phyloP scores from a whole-genome alignment of 2,329 filamentous ascomycete species.

The Aspergillus sp. region DNA sequence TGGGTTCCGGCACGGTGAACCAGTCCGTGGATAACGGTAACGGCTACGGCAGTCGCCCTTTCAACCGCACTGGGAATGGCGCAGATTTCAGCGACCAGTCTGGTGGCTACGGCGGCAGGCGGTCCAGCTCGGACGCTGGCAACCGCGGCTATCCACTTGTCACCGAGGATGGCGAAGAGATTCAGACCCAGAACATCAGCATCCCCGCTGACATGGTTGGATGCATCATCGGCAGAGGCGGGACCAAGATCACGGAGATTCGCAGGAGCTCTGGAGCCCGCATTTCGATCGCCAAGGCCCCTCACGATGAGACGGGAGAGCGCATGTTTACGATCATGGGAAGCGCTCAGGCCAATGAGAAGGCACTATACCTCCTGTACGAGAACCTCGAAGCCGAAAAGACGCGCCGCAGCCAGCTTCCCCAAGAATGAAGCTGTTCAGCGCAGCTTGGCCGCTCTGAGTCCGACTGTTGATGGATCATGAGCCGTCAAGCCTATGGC shows the following conservation, averaged over 20 bases:
- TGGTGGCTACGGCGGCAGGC: conserved; percentile 61
- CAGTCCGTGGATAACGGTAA: conserved; percentile 45
- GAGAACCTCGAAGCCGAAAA: conserved; percentile 99
- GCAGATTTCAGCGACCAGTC: conserved; percentile 89
- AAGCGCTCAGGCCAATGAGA: conserved; percentile 86
- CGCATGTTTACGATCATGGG: conserved; percentile 99
- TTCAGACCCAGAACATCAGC: conserved; percentile 98
- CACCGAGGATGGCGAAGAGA: conserved; percentile 92
- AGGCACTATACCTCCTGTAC: conserved; percentile 89
- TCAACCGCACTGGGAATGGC: conserved; percentile 90
- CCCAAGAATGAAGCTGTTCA: conserved; percentile 41
- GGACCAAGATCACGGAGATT: conserved; percentile 98
- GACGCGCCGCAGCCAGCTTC: conserved; percentile 84
- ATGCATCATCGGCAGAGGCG: conserved; percentile 92
- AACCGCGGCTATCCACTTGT: conserved; percentile 75
- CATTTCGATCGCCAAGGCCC: conserved; percentile 95
- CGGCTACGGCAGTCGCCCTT: conserved; percentile 54
- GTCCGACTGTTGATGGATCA: too few relatives aligned
- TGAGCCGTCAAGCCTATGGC: conserved; percentile 1
- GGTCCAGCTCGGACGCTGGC: conserved; percentile 73
- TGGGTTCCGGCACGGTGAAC: conserved; percentile 45
- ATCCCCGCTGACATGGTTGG: conserved; percentile 99
- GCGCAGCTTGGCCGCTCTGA: too few relatives aligned
- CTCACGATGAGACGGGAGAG: conserved; percentile 94
- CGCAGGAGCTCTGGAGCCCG: conserved; percentile 91